Conservation (phyloP, 805 yeast species). For the Blastobotrys chiropterorum region DNA sequence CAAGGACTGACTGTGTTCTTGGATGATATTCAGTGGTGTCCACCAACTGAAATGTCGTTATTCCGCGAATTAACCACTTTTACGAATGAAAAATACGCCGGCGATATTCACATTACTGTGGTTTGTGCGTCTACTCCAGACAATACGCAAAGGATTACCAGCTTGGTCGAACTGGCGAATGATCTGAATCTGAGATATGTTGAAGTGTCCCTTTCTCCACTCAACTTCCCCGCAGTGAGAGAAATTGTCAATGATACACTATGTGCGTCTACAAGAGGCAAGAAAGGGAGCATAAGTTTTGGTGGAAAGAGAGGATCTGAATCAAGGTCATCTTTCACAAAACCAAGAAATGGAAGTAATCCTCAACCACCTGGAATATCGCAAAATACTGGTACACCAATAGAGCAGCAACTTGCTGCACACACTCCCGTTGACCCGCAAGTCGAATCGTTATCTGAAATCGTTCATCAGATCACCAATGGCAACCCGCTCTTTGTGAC, state of each 20-base stretch:
- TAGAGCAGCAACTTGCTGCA: conserved; percentile 2
- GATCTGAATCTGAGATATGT: conserved; percentile 19
- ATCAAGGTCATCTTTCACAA: neutral
- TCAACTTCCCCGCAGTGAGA: conserved; percentile 17
- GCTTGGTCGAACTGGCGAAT: conserved; percentile 16
- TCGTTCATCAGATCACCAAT: conserved; percentile 17
- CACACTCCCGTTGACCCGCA: conserved; percentile 8
- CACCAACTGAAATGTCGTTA: conserved; percentile 26
- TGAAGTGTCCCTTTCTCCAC: conserved; percentile 19
- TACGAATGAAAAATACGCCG: conserved; percentile 23
- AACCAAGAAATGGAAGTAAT: neutral
- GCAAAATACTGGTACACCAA: conserved; percentile 2
- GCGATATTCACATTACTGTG: conserved; percentile 23
- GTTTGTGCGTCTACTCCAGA: conserved; percentile 27
- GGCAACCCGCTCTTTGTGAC: conserved; percentile 23
- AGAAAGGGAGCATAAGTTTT: too few species aligned
- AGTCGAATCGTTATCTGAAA: conserved; percentile 19
- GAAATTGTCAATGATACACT: conserved; percentile 19
- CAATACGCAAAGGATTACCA: conserved; percentile 7
- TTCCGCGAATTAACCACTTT: conserved; percentile 26
- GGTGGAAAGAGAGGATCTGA: neutral
- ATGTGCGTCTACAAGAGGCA: conserved; percentile 6
- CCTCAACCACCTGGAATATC: neutral
- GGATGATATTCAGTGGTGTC: conserved; percentile 44
- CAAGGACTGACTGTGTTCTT: conserved; percentile 41